Evolutionary conservation across 2,329 filamentous ascomycete genomes (phyloP).

Genomic region (Apiospora koreana): DNA sequence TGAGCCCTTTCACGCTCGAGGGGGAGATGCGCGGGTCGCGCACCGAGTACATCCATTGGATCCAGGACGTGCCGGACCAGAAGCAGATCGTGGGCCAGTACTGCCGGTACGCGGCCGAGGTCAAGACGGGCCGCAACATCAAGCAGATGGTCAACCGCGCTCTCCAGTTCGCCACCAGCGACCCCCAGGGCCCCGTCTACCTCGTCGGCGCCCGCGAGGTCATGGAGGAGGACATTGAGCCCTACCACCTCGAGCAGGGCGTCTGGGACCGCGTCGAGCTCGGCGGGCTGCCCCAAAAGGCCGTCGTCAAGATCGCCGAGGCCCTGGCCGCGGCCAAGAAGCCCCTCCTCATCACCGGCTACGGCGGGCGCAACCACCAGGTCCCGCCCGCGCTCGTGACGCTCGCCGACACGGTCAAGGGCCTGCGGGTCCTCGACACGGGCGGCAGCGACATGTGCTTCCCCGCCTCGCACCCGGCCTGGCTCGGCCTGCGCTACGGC

Average conservation of each 20-base stretch:
- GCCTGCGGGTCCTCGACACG: slow-evolving; percentile 72
- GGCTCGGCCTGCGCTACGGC: slow-evolving; percentile 72
- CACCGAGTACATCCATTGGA: slow-evolving; percentile 86
- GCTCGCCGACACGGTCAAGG: slow-evolving; percentile 67
- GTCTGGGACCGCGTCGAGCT: slow-evolving; percentile 73
- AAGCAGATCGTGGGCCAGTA: slow-evolving; percentile 81
- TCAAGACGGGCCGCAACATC: slow-evolving; percentile 81
- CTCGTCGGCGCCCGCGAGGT: slow-evolving; percentile 76
- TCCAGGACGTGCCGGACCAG: slow-evolving; percentile 81
- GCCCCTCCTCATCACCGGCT: slow-evolving; percentile 72
- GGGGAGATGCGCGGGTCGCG: slow-evolving; percentile 76
- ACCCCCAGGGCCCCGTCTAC: slow-evolving; percentile 79
- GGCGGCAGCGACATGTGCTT: slow-evolving; percentile 83
- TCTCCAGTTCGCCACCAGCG: slow-evolving; percentile 76
- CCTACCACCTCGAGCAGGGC: slow-evolving; percentile 67
- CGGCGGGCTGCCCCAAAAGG: slow-evolving; percentile 55
- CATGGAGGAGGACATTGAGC: slow-evolving; percentile 81
- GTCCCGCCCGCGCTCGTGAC: slow-evolving; percentile 63
- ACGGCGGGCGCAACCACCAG: slow-evolving; percentile 68
- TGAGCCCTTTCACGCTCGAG: slow-evolving; percentile 75
- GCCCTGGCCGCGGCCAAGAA: slow-evolving; percentile 64
- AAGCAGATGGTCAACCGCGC: slow-evolving; percentile 90
- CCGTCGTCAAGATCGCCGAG: slow-evolving; percentile 60
- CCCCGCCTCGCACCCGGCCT: slow-evolving; percentile 68
- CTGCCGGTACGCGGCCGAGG: slow-evolving; percentile 79